A percentile compares a stretch with the other conserved stretches of the same genome.
These are phyloP conservation scores for Amanita brunnescens DNA, from an alignment of 768 basidiomycete genomes.

Conservation along the genomic window DNA sequence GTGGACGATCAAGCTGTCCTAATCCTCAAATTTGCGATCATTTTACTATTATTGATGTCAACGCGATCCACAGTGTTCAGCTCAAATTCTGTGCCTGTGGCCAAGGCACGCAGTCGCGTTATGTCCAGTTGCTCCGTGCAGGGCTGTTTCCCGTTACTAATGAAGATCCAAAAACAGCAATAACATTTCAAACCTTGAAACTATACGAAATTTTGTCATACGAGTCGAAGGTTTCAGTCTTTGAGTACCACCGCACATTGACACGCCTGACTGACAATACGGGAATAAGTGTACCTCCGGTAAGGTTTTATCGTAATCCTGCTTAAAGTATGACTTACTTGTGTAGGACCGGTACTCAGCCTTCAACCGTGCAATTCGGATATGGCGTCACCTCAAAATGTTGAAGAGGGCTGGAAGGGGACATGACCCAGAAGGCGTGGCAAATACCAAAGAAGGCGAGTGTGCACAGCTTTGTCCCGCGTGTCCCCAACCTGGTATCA, in stretches of 20 bases:
- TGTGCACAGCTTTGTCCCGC: conserved; percentile 5
- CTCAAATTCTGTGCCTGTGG: conserved; percentile 15
- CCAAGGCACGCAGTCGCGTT: neutral
- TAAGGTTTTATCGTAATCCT: neutral
- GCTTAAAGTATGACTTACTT: neutral
- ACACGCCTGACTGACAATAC: neutral
- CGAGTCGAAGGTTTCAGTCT: conserved; percentile 11
- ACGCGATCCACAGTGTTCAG: conserved; percentile 10
- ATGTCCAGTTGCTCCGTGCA: conserved; percentile 14
- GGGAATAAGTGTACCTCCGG: neutral
- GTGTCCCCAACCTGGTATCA: conserved; percentile 5
- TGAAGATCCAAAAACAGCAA: conserved; percentile 5
- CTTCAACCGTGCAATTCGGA: neutral
- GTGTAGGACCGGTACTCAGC: conserved; percentile 1
- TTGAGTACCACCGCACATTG: conserved; percentile 10
- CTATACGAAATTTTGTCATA: conserved; percentile 10
- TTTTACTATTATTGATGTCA: conserved; percentile 11
- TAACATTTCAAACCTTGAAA: conserved; percentile 9
- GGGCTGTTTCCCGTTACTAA: conserved; percentile 10
- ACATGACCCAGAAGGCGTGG: conserved; percentile 3
- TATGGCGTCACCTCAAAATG: neutral
- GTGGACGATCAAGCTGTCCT: neutral
- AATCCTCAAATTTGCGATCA: neutral
- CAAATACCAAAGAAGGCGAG: conserved; percentile 1
- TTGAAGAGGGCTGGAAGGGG: conserved; percentile 1